Evolutionary conservation across 208 protist species (phyloP).

Genomic region (Trypanosoma lewisi): DNA sequence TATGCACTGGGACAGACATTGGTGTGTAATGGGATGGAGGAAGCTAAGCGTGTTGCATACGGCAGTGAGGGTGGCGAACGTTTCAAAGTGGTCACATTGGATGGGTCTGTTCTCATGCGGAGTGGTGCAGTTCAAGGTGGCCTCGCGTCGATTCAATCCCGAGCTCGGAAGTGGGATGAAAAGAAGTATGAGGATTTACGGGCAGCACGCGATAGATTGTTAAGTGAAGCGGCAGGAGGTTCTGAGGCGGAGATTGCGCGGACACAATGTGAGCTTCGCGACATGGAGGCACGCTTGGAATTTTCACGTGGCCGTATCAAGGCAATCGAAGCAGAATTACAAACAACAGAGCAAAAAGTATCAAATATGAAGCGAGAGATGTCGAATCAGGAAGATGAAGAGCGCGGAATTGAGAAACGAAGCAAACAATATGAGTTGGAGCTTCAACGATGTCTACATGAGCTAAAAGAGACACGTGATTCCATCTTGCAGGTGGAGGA

Average conservation of each 20-base stretch:
- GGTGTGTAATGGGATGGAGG: conserved; percentile 92
- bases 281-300: conserved; percentile 65
- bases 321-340: conserved; percentile 41
- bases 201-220: conserved; percentile 57
- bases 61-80: conserved; percentile 47
- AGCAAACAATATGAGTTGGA: conserved; percentile 33
- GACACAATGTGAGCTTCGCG: conserved; percentile 61
- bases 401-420: conserved; percentile 25
- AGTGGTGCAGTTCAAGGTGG: conserved; percentile 96
- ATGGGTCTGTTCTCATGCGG: conserved; percentile 95
- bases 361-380: conserved; percentile 41
- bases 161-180: conserved; percentile 92
- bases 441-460: conserved; percentile 38
- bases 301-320: conserved; percentile 48
- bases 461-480: conserved; percentile 45
- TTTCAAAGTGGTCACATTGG: conserved; percentile 94
- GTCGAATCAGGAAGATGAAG: conserved; percentile 19
- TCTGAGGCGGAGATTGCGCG: conserved; percentile 75
- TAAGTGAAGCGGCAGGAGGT: conserved; percentile 54
- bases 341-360: conserved; percentile 33
- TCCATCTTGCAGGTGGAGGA: conserved; percentile 78
- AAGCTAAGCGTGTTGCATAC: conserved; percentile 91
- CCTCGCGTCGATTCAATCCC: conserved; percentile 67
- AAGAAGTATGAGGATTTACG: conserved; percentile 87
- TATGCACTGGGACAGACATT: conserved; percentile 96